phyloP scores from a whole-genome alignment of 345 rosid species.

The Salix udensis region DNA sequence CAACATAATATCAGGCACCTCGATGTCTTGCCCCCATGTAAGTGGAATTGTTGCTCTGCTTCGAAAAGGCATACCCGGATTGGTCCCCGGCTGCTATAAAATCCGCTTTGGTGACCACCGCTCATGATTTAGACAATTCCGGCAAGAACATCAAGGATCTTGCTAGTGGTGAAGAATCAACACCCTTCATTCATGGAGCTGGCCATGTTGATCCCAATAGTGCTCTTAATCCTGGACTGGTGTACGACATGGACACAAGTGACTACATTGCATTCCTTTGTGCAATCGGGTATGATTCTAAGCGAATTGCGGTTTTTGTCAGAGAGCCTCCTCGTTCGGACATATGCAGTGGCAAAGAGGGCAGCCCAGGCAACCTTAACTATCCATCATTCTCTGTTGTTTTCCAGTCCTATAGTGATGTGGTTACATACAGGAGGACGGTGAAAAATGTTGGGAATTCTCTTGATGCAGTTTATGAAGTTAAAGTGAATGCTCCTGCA shows the following conservation, averaged over 20 bases:
- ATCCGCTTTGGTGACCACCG: conserved; percentile 24
- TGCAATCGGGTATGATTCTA: conserved; percentile 58
- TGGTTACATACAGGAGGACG: conserved; percentile 48
- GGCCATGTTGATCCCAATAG: conserved; percentile 85
- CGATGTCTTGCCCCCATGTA: conserved; percentile 29
- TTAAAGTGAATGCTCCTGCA: conserved; percentile 49
- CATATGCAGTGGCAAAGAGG: conserved; percentile 31
- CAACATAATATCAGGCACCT: conserved; percentile 30
- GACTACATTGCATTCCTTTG: conserved; percentile 74
- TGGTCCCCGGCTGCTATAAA: conserved; percentile 29
- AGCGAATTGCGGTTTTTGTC: conserved; percentile 52
- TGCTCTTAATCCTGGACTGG: conserved; percentile 74
- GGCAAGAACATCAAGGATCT: conserved; percentile 66
- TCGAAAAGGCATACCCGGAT: conserved; percentile 16
- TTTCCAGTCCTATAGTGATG: conserved; percentile 29
- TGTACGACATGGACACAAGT: conserved; percentile 52
- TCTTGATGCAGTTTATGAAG: conserved; percentile 54
- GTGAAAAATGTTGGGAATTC: conserved; percentile 67
- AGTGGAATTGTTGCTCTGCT: conserved; percentile 32
- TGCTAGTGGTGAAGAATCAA: conserved; percentile 56
- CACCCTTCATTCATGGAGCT: conserved; percentile 68
- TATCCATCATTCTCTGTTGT: conserved; percentile 29
- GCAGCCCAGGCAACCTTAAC: conserved; percentile 34
- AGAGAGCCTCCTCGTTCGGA: conserved; percentile 39
- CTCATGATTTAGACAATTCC: conserved; percentile 55